Evolutionary conservation across 2,329 filamentous ascomycete species (phyloP).

Genomic region (Sordariomycetes sp.): DNA sequence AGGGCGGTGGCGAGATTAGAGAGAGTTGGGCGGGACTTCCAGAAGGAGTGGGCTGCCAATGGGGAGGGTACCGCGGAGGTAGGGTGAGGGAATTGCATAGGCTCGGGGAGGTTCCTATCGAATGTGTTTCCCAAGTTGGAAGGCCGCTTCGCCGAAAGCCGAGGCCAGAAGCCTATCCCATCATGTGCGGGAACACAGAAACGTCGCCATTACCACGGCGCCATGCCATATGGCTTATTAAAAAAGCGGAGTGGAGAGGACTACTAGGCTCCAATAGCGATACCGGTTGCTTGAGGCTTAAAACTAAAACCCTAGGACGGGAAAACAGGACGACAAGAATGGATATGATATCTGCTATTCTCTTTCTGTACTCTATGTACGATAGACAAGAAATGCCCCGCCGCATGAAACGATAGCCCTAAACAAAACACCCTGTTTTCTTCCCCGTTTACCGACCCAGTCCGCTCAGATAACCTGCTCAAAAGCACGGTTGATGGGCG

Average conservation of each 20-base stretch:
- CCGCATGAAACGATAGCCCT: neutral
- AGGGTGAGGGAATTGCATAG: neutral
- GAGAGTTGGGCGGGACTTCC: constrained; percentile 41
- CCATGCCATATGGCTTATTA: too few relatives aligned
- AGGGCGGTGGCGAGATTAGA: constrained; percentile 42
- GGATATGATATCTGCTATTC: neutral
- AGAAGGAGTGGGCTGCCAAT: constrained; percentile 37
- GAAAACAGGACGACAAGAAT: neutral
- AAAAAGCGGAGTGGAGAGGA: too few relatives aligned
- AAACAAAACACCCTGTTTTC: constrained; percentile 3
- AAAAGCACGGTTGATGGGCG: constrained; percentile 94
- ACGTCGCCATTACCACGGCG: too few relatives aligned
- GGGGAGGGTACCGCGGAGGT: constrained; percentile 6
- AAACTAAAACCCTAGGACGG: neutral
- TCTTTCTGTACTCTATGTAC: constrained; percentile 2
- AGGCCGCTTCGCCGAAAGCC: neutral
- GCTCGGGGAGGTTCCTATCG: neutral
- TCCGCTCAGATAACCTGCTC: constrained; percentile 76
- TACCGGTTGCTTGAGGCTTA: neutral
- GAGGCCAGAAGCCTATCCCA: too few relatives aligned
- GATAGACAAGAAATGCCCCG: neutral
- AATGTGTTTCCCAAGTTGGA: neutral
- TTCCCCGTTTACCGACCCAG: constrained; percentile 6
- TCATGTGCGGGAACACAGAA: too few relatives aligned
- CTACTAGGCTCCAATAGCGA: neutral